phyloP scores from a whole-genome alignment of 2,329 filamentous ascomycete genomes.

The Alternaria triticina region DNA sequence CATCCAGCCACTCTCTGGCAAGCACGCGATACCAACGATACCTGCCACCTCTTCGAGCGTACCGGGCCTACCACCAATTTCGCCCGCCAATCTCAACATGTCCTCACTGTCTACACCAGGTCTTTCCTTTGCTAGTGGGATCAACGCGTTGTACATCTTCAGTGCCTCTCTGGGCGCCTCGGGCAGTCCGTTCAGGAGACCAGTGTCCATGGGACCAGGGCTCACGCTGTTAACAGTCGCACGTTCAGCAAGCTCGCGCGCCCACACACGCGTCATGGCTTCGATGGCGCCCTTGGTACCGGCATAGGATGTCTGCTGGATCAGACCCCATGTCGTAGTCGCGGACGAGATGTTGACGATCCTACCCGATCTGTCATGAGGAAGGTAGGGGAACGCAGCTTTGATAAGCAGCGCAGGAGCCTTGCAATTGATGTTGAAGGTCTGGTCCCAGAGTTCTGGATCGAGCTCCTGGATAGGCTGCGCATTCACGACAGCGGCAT shows the following conservation, averaged over 20 bases:
- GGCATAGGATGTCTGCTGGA: constrained; percentile 12
- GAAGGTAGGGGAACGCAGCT: constrained; percentile 7
- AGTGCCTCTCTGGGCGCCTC: constrained; percentile 6
- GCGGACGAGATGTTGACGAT: constrained; percentile 14
- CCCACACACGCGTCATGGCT: constrained; percentile 14
- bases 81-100: constrained; percentile 3
- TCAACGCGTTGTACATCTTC: constrained; percentile 9
- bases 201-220: constrained; percentile 9
- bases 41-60: constrained; percentile 11
- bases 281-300: constrained; percentile 11
- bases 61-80: constrained; percentile 9
- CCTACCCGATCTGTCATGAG: constrained; percentile 6
- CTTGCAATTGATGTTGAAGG: constrained; percentile 12
- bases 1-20: constrained; percentile 14
- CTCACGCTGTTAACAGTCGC: constrained; percentile 10
- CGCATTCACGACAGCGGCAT: constrained; percentile 8
- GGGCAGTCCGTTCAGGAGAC: constrained; percentile 7
- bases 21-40: constrained; percentile 11
- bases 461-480: constrained; percentile 12
- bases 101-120: constrained; percentile 7
- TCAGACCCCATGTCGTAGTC: constrained; percentile 10
- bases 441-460: constrained; percentile 9
- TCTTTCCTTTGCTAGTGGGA: constrained; percentile 4
- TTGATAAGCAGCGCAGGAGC: constrained; percentile 11
- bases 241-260: constrained; percentile 6